These are phyloP conservation scores for Podospora sp. DNA, from an alignment of 495 filamentous ascomycete species.

Conservation along the genomic window DNA sequence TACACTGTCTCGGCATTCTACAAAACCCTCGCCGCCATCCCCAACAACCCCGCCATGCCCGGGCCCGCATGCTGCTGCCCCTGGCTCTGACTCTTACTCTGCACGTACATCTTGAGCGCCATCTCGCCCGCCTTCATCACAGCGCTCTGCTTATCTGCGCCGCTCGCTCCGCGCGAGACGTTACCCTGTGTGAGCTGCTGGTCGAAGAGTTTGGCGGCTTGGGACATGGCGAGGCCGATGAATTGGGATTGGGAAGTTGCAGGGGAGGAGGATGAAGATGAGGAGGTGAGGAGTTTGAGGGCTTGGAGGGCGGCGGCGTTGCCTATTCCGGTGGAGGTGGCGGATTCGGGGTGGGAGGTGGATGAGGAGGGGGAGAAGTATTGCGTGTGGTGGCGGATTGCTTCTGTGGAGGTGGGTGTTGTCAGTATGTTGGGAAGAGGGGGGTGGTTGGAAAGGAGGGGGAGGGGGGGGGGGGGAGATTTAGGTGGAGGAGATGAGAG, in stretches of 20 bases:
- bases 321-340: slow-evolving; percentile 53
- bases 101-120: slow-evolving; percentile 57
- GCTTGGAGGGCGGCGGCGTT: slow-evolving; percentile 69
- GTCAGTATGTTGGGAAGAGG: slow-evolving; percentile 11
- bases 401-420: slow-evolving; percentile 34
- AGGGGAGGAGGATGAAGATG: slow-evolving; percentile 24
- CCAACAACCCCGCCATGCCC: slow-evolving; percentile 15
- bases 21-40: background rate
- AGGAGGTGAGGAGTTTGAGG: slow-evolving; percentile 62
- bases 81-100: slow-evolving; percentile 41
- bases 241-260: slow-evolving; percentile 44
- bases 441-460: background rate
- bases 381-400: slow-evolving; percentile 49
- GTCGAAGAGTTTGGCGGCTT: slow-evolving; percentile 58
- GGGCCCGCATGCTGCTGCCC: background rate
- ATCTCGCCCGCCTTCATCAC: slow-evolving; percentile 57
- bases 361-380: slow-evolving; percentile 42
- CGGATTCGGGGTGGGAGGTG: slow-evolving; percentile 18
- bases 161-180: slow-evolving; percentile 34
- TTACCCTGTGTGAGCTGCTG: slow-evolving; percentile 51
- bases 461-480: too few relatives aligned
- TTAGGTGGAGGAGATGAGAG: too few relatives aligned
- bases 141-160: slow-evolving; percentile 53
- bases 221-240: slow-evolving; percentile 56
- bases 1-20: background rate